A percentile compares a stretch with the other conserved stretches of the same genome.
phyloP scores from a whole-genome alignment of 257 asterid genomes.

The Solanum rostratum region DNA sequence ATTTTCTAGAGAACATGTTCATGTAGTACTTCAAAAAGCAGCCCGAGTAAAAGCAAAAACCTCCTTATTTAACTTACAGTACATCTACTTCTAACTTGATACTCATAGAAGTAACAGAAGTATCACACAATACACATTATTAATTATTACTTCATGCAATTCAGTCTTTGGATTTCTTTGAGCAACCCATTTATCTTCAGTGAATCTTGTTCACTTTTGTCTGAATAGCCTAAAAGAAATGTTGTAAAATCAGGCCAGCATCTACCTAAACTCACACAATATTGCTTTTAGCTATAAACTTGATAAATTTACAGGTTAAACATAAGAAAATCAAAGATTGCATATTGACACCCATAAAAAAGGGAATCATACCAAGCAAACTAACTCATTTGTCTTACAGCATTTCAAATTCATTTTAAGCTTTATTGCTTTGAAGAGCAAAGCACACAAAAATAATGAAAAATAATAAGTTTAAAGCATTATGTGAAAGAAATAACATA shows the following conservation, averaged over 20 bases:
- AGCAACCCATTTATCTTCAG: neutral
- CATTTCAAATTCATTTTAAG: neutral
- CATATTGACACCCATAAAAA: neutral
- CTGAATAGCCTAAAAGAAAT: neutral
- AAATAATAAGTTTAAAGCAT: neutral
- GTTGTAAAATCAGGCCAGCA: neutral
- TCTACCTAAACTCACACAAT: neutral
- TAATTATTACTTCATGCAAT: neutral
- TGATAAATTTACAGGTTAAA: neutral
- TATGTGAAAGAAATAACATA: neutral
- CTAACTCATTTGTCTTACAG: neutral
- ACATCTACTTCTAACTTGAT: neutral
- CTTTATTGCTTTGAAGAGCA: neutral
- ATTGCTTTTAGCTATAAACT: neutral
- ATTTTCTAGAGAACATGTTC: neutral
- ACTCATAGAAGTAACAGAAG: neutral
- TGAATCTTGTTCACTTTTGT: neutral
- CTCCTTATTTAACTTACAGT: neutral
- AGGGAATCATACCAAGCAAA: neutral
- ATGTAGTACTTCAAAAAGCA: neutral
- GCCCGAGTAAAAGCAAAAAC: neutral
- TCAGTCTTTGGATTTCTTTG: neutral
- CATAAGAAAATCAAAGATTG: neutral
- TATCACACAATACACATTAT: neutral
- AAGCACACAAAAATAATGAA: neutral